phyloP scores from a whole-genome alignment of 192 early-diverging fungal species.

The Bifiguratus adelaidae region DNA sequence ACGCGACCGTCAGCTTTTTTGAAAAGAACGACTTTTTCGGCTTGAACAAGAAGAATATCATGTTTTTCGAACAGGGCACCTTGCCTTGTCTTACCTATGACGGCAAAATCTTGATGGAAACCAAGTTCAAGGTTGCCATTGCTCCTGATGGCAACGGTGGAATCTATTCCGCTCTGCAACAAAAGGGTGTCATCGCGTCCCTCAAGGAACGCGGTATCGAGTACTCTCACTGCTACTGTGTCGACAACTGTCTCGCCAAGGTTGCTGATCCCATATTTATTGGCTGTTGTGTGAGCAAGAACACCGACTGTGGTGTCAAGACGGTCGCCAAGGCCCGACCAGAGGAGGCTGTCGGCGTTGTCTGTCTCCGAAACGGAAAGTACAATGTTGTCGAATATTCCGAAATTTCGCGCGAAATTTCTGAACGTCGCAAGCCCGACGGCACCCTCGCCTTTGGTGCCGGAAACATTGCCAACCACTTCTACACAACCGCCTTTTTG shows the following conservation, averaged over 20 bases:
- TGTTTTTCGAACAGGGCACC: slow-evolving; percentile 85
- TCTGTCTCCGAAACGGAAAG: slow-evolving; percentile 64
- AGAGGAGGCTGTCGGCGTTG: slow-evolving; percentile 81
- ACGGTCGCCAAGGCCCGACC: slow-evolving; percentile 76
- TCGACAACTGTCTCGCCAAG: slow-evolving; percentile 87
- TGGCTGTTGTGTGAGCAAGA: slow-evolving; percentile 64
- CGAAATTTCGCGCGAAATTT: slow-evolving; percentile 69
- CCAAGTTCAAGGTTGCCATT: slow-evolving; percentile 53
- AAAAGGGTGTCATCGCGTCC: slow-evolving; percentile 63
- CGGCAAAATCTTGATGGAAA: slow-evolving; percentile 77
- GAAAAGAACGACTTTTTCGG: slow-evolving; percentile 71
- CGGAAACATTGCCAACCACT: slow-evolving; percentile 93
- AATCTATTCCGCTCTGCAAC: slow-evolving; percentile 74
- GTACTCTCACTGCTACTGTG: slow-evolving; percentile 84
- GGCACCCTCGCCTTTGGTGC: slow-evolving; percentile 64
- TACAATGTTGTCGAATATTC: slow-evolving; percentile 87
- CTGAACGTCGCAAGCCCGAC: slow-evolving; percentile 41
- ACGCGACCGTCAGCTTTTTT: slow-evolving; percentile 58
- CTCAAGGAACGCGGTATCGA: slow-evolving; percentile 63
- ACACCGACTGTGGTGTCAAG: slow-evolving; percentile 82
- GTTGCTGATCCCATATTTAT: slow-evolving; percentile 87
- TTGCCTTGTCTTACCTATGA: slow-evolving; percentile 79
- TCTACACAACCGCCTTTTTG: slow-evolving; percentile 79
- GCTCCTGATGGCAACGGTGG: slow-evolving; percentile 80
- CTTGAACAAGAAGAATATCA: slow-evolving; percentile 56